Conservation (phyloP, 2,329 filamentous ascomycete species). For the Fusarium sp. region DNA sequence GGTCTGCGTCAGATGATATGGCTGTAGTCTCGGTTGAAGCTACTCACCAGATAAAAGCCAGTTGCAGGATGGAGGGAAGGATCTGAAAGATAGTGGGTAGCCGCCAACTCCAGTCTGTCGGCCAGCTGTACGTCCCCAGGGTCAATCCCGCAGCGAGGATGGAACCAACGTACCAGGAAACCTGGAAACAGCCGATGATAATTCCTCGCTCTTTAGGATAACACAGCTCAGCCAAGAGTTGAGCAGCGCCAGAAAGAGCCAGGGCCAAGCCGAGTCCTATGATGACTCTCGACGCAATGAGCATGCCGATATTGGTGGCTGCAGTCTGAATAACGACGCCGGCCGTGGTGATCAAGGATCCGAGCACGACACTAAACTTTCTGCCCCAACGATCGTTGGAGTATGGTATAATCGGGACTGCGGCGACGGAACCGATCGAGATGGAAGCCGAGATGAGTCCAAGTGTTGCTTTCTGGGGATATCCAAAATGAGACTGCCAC, state of each 20-base stretch:
- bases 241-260: conserved; percentile 17
- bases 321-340: conserved; percentile 21
- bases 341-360: conserved; percentile 13
- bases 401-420: conserved; percentile 24
- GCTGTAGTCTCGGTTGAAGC: background rate
- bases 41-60: conserved; percentile 20
- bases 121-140: conserved; percentile 52
- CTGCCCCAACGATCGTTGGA: conserved; percentile 22
- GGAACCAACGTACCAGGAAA: conserved; percentile 13
- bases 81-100: conserved; percentile 57
- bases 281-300: conserved; percentile 20
- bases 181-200: conserved; percentile 9
- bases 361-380: conserved; percentile 20
- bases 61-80: conserved; percentile 39
- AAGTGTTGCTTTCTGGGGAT: conserved; percentile 14
- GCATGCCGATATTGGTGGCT: conserved; percentile 28
- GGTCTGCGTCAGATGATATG: too few relatives aligned
- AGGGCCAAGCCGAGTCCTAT: conserved; percentile 18
- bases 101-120: conserved; percentile 56
- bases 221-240: conserved; percentile 12
- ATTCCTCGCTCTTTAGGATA: conserved; percentile 7
- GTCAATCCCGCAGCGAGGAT: conserved; percentile 41
- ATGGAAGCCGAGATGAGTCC: conserved; percentile 28
- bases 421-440: conserved; percentile 26
- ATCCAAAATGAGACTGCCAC: conserved; percentile 29